Conservation (phyloP, 257 asterid genomes). For the Cruciata laevipes region DNA sequence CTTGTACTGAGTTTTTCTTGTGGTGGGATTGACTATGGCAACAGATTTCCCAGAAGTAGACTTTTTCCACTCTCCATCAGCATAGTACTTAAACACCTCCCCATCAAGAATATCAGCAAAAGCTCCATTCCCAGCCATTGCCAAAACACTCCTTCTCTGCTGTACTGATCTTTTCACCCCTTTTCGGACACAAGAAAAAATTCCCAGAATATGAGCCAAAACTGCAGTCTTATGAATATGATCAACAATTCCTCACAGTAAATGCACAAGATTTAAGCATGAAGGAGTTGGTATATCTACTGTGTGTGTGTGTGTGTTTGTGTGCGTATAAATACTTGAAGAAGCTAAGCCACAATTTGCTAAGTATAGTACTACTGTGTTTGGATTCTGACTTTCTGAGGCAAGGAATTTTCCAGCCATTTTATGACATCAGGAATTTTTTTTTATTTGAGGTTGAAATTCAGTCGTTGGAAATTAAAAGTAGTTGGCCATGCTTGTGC, state of each 20-base stretch:
- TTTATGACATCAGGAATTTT: conserved; percentile 13
- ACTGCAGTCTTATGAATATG: conserved; percentile 14
- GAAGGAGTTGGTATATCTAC: neutral
- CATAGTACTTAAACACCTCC: conserved; percentile 67
- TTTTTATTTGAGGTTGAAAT: neutral
- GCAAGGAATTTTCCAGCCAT: conserved; percentile 13
- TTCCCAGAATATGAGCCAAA: conserved; percentile 14
- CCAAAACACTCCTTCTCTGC: conserved; percentile 13
- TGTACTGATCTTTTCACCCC: neutral
- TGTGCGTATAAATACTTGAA: conserved; percentile 24
- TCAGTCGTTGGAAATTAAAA: conserved; percentile 20
- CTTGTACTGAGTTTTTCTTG: conserved; percentile 77
- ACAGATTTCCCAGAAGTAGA: conserved; percentile 79
- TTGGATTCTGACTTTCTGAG: conserved; percentile 13
- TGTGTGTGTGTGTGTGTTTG: neutral
- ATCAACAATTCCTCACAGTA: neutral
- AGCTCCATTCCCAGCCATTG: conserved; percentile 79
- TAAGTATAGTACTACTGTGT: neutral
- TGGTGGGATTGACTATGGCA: conserved; percentile 71
- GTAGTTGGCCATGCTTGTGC: conserved; percentile 18
- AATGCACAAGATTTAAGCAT: neutral
- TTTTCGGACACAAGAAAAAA: neutral
- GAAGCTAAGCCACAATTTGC: conserved; percentile 32
- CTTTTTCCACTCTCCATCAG: conserved; percentile 79
- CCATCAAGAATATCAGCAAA: conserved; percentile 75